Percentiles rank a stretch among this genome's conserved stretches.
Conservation (phyloP, 2,329 filamentous ascomycete species). For the Xylaria arbuscula region DNA sequence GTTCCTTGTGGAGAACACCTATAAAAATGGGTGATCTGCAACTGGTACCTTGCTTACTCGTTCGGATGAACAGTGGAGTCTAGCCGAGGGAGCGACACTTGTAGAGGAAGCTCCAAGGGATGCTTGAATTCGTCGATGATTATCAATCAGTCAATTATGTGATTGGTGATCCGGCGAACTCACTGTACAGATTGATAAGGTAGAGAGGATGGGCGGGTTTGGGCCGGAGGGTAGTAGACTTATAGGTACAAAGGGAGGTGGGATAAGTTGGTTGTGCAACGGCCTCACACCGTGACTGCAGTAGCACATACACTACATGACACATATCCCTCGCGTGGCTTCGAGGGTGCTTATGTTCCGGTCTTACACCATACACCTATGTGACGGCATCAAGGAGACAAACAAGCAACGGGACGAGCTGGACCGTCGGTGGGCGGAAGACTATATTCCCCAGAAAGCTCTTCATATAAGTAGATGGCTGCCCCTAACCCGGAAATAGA, state of each 20-base stretch:
- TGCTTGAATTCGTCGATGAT: conserved; percentile 10
- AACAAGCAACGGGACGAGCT: conserved; percentile 29
- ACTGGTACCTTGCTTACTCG: conserved; percentile 39
- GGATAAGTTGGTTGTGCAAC: conserved; percentile 11
- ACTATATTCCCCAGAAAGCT: conserved; percentile 14
- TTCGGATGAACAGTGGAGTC: conserved; percentile 38
- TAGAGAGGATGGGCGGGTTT: conserved; percentile 3
- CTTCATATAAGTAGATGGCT: conserved; percentile 3
- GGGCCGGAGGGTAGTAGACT: conserved; percentile 11
- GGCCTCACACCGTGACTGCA: conserved; percentile 16
- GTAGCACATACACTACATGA: conserved; percentile 8
- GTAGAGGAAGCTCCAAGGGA: conserved; percentile 27
- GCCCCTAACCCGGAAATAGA: conserved; percentile 29
- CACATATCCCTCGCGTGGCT: conserved; percentile 23
- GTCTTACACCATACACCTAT: conserved; percentile 23
- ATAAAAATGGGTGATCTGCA: conserved; percentile 35
- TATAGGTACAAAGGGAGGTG: neutral
- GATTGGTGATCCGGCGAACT: neutral
- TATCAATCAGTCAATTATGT: conserved; percentile 22
- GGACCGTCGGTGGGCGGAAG: conserved; percentile 34
- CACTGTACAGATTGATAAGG: conserved; percentile 16
- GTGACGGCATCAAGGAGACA: conserved; percentile 17
- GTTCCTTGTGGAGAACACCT: conserved; percentile 28
- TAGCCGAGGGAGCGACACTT: conserved; percentile 28
- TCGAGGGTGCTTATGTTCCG: conserved; percentile 16